These are phyloP conservation scores for Streptanthus diversifolius DNA, from an alignment of 345 rosid genomes.

Conservation along the genomic window DNA sequence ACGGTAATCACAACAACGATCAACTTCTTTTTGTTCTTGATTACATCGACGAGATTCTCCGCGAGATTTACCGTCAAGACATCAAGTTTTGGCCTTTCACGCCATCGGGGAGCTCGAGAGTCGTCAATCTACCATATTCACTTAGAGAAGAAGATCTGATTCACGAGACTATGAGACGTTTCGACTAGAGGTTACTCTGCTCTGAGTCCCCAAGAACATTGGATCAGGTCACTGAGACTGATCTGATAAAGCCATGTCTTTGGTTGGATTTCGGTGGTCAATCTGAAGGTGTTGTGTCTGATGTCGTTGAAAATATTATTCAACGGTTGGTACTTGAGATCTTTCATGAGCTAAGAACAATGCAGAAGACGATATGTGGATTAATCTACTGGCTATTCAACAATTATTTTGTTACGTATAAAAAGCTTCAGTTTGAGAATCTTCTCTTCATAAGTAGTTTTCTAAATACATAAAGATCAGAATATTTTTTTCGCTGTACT, in stretches of 20 bases:
- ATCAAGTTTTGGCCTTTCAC: conserved; percentile 42
- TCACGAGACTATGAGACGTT: conserved; percentile 46
- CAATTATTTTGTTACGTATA: conserved; percentile 23
- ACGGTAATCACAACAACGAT: conserved; percentile 18
- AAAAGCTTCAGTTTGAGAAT: background rate
- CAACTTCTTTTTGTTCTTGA: conserved; percentile 48
- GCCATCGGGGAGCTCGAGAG: conserved; percentile 34
- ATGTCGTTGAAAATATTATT: conserved; percentile 46
- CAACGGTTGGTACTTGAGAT: conserved; percentile 48
- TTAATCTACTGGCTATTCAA: background rate
- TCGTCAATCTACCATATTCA: conserved; percentile 7
- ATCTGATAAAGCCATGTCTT: conserved; percentile 46
- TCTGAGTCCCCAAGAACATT: conserved; percentile 25
- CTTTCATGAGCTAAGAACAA: conserved; percentile 32
- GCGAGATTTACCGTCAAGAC: conserved; percentile 37
- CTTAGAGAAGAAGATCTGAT: conserved; percentile 29
- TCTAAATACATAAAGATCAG: background rate
- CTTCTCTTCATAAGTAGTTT: background rate
- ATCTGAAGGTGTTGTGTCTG: conserved; percentile 45
- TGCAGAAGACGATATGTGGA: conserved; percentile 5
- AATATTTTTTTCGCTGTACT: background rate
- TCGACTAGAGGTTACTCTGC: conserved; percentile 45
- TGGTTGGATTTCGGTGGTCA: conserved; percentile 51
- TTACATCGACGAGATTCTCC: conserved; percentile 54
- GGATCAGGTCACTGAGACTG: conserved; percentile 46